A percentile compares a stretch with the other conserved stretches of the same genome.
Conservation (phyloP, 2,329 filamentous ascomycete genomes). For the Macrophomina pseudophaseolina region DNA sequence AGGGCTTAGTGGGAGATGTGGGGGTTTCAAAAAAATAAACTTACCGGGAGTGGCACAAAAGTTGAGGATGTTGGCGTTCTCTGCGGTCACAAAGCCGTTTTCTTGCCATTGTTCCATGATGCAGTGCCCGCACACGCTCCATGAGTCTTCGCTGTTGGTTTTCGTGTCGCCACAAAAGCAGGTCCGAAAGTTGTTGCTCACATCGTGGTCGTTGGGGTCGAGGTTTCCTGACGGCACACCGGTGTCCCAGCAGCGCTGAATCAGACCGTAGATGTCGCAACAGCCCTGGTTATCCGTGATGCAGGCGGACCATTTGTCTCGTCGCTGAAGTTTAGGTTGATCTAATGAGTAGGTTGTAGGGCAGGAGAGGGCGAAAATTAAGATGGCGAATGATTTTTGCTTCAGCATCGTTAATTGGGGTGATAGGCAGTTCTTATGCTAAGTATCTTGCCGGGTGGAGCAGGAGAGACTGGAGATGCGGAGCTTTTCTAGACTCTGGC, state of each 20-base stretch:
- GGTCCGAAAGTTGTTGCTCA: constrained; percentile 8
- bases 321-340: neutral
- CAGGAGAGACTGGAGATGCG: neutral
- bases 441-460: neutral
- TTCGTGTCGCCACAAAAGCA: constrained; percentile 16
- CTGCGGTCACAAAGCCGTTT: neutral
- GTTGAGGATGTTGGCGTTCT: neutral
- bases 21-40: neutral
- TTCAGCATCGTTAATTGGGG: neutral
- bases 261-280: neutral
- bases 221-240: neutral
- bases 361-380: neutral
- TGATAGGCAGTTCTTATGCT: neutral
- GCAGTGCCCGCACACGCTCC: neutral
- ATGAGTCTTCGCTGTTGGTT: neutral
- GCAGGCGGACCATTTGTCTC: neutral
- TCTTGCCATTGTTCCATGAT: neutral
- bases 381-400: neutral
- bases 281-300: neutral
- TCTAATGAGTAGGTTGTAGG: neutral
- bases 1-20: neutral
- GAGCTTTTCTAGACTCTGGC: neutral
- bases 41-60: constrained; percentile 10
- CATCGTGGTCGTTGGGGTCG: constrained; percentile 5
- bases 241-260: constrained; percentile 23